Evolutionary conservation across 2,329 filamentous ascomycete genomes (phyloP), one percentile per base, ranked within the genome.

Genomic region (Cercospora janseana): DNA sequence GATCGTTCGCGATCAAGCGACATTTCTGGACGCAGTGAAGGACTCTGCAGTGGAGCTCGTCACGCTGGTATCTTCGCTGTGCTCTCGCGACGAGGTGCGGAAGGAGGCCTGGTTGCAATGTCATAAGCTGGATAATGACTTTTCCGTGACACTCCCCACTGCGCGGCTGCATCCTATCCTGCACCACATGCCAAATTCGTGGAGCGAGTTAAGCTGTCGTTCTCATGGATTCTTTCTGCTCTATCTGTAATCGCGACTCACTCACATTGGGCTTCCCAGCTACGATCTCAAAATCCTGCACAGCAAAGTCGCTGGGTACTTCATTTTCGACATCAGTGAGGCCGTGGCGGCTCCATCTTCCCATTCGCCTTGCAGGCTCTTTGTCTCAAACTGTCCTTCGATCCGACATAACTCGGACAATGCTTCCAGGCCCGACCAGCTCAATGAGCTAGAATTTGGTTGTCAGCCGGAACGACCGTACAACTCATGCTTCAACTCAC

Each of bases 401-500:
- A 76, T 98, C 93, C 32, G 89, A 93, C 91, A 98, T 96, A 60
- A 89, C 89, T 63, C 93, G 82, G 56, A 90, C 88, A 72, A 98
- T 93, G 70, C 87, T 73, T 35, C 93, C 93, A 60, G 90, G 78
- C 18, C 93, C 93, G 28, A 90, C 88, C 65, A 96, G 84, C 65
- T 98, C 93, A 4, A 97, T 89, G 56, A 96, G 81, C 80, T 77
- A 18, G 29, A 50, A 8, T 4, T 1, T 15, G 10, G 13, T 8
- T 18, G 53, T 55, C 29, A 54, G 52, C 37, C 32, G 23, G 18
- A 9, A 12, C 27, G 12, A 18, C 7, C 18, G 6, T 13, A 20
- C n/a, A 6, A 6, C 5, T 9, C 50, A 15, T 23, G 12, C 34
- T 18, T 29, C 5, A 45, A 53, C 58, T 45, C 67, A 76, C 74